Base-by-base conservation (phyloP, 805 yeast genomes). In the Lipomyces anomalus region DNA sequence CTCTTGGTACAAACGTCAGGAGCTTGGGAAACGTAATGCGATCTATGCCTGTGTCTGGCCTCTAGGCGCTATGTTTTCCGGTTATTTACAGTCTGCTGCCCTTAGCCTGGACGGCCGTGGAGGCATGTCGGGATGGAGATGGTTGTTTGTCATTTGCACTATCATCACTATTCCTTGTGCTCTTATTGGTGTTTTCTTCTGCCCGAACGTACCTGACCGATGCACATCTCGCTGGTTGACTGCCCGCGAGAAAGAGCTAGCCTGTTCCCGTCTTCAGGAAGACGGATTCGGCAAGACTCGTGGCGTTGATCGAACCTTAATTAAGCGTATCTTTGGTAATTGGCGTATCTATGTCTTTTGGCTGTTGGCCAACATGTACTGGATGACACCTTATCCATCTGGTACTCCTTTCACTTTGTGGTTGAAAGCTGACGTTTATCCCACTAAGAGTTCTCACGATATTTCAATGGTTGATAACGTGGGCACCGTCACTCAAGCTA, bases 131-230 rank as follows among this genome's bases (percentile, higher is more conserved):
- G 79, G 84, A 11, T 82, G 87, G 87, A 70, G 80, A 67, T 82
- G 87, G 87, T 75, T 79, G 56, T 82, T 79, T 57, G 74, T 82
- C 36, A 71, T 82, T 50, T 84, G 80, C 59, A 80, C 81, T 11
- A 58, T 76, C 40, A 72, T 82, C 38, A 76, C 82, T 4, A 57
- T 80, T 23, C 76, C 70, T 1, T 74, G 82, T 35, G 83, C 81
- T 5, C 4, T 81, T 6, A 50, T 76, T 42, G 84, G 83, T 0
- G 68, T 71, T 44, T 75, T 73, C 56, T 55, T 69, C 57, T 64
- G 79, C 46, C 88, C 87, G 5, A 87, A 85, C 42, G 80, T 83
- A 16, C 86, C 87, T 5, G 64, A 70, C 40, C 67, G 71, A 43
- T 74, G 80, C 57, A 70, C 72, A 44, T 74, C 80, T 4, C 60